Base-by-base conservation (phyloP, 2,329 filamentous ascomycete species). In the Ceratocystis papillata region DNA sequence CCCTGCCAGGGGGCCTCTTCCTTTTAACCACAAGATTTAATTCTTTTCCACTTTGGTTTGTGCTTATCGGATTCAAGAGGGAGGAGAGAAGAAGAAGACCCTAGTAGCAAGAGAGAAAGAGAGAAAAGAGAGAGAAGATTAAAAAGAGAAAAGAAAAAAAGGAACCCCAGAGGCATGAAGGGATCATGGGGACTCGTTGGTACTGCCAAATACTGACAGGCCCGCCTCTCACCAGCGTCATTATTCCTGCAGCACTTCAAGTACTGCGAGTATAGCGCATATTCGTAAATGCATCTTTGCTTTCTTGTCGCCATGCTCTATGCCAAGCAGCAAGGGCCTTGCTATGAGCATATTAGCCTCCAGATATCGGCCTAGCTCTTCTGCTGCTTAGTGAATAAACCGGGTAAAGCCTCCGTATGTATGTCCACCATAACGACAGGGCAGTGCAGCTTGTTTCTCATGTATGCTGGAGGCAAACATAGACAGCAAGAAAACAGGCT, bases 1-100 rank as follows among this genome's bases (percentile, higher is more conserved):
- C 30, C 55, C 28, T 33, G 33, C 30, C 55, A 59, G 55, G 55
- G 30, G 55, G 55, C 15, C 25, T 59, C 30, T 59, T 59, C 25
- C 55, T 59, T 25, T 25, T 30, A n/a, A 30, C 17, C 12, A 25
- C n/a, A n/a, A 59, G n/a, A 59, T 8, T n/a, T 7, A 20, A 33
- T 59, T 59, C 5, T 37, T 59, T 59, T 37, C 55, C 55, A 59
- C 55, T 59, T 59, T 59, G 28, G 28, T 59, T 59, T 25, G n/a
- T 59, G 55, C 25, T 37, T 37, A 37, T 37, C 55, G 28, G 33
- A 17, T 12, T 22, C 15, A 57, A 7, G 17, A 7, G 53, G 33
- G 53, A 33, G 33, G 55, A 59, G 25, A 33, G 33, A 20, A 30
- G 17, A 59, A 30, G 28, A 20, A 22, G 2, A 37, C 30, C 55